phyloP scores from a whole-genome alignment of 768 basidiomycete genomes.

The Lepiota venenata region DNA sequence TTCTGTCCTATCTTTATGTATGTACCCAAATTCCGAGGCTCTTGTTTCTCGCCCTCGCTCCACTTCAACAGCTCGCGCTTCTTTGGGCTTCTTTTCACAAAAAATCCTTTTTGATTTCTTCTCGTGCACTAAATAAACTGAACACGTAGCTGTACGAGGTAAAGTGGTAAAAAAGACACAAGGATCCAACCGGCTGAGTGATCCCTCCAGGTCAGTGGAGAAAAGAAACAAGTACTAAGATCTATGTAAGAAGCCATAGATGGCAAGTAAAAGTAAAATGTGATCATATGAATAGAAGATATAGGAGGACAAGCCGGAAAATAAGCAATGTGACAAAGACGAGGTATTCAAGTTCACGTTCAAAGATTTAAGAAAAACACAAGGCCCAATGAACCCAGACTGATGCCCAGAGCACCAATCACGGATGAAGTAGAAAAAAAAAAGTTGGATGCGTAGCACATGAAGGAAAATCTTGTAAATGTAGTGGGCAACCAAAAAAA shows the following conservation, averaged over 20 bases:
- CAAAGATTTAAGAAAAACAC: neutral
- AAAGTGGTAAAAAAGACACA: too few species aligned
- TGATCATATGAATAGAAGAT: slow-evolving; percentile 6
- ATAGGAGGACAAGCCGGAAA: neutral
- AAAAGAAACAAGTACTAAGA: neutral
- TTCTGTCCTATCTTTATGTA: neutral
- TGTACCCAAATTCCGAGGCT: neutral
- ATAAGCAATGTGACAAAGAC: slow-evolving; percentile 4
- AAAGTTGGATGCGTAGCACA: neutral
- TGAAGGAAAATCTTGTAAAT: neutral
- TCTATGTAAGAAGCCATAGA: neutral
- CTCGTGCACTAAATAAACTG: neutral
- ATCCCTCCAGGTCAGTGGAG: neutral
- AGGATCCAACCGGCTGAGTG: neutral
- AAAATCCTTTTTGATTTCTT: neutral
- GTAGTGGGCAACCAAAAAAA: slow-evolving; percentile 4
- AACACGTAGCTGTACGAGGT: neutral
- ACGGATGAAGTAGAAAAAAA: neutral
- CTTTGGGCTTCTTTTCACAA: neutral
- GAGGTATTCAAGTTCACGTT: neutral
- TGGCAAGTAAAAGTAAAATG: neutral
- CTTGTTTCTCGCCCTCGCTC: neutral
- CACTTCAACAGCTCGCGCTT: too few species aligned
- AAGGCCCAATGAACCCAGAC: neutral
- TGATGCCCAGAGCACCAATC: neutral